These are phyloP conservation scores for Ophiostoma sp. DNA, from an alignment of 2,329 filamentous ascomycete species.

Conservation along the genomic window DNA sequence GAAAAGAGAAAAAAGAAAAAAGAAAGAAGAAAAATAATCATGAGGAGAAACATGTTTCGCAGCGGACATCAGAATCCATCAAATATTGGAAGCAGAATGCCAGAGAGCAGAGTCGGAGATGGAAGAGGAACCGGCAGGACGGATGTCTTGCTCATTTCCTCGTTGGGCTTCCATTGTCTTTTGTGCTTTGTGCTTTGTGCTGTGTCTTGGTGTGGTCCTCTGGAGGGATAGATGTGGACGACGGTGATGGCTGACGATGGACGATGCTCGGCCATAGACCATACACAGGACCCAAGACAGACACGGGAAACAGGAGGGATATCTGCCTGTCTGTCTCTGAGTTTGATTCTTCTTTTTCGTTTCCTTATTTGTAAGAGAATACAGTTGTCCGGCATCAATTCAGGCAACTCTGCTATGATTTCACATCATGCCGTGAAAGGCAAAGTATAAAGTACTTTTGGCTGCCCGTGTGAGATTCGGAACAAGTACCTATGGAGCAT, in stretches of 20 bases:
- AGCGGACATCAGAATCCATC: constrained; percentile 4
- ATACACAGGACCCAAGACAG: too few species aligned
- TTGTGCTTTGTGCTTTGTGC: background rate
- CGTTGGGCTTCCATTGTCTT: background rate
- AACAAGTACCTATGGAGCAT: background rate
- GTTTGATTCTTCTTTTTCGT: too few species aligned
- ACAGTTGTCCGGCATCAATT: too few species aligned
- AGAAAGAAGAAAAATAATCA: too few species aligned
- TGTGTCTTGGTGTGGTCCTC: constrained; percentile 2
- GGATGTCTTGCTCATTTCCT: background rate
- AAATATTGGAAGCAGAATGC: constrained; percentile 10
- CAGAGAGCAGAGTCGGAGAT: background rate
- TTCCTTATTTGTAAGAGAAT: too few species aligned
- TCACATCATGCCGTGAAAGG: background rate
- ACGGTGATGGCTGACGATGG: background rate
- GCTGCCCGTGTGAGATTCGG: background rate
- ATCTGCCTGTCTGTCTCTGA: too few species aligned
- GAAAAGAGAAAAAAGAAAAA: too few species aligned
- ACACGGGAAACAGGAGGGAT: too few species aligned
- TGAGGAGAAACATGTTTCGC: background rate
- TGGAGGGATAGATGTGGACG: background rate
- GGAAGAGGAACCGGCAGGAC: background rate
- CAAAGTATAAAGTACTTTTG: background rate
- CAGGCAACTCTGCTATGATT: too few species aligned
- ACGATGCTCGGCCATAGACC: background rate